Conservation (phyloP, 768 basidiomycete genomes). For the Mycena olivaceomarginata region DNA sequence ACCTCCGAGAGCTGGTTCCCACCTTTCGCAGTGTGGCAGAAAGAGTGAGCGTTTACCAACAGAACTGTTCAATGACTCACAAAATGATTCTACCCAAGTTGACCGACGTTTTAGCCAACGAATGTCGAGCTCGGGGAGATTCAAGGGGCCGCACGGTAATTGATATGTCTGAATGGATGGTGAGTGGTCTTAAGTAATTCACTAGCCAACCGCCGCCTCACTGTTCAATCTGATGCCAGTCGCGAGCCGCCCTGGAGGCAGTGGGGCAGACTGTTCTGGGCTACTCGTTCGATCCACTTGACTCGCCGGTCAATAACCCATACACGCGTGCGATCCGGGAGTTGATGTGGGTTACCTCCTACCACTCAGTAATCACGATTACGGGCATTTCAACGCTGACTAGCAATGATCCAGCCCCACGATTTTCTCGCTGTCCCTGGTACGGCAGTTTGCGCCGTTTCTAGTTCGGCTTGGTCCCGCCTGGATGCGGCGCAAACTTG, state of each 20-base stretch:
- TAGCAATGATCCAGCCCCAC: conserved; percentile 59
- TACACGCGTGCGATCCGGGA: conserved; percentile 68
- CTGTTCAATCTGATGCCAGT: conserved; percentile 28
- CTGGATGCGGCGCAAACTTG: conserved; percentile 63
- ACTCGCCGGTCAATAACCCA: conserved; percentile 62
- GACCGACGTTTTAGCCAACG: conserved; percentile 52
- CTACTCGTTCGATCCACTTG: conserved; percentile 68
- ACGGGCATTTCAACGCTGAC: background rate
- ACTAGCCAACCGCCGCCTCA: background rate
- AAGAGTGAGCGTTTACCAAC: conserved; percentile 55
- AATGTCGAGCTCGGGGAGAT: conserved; percentile 37
- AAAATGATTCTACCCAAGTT: conserved; percentile 48
- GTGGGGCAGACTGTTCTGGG: conserved; percentile 66
- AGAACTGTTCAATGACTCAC: background rate
- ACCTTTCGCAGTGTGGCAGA: conserved; percentile 66
- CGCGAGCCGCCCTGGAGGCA: conserved; percentile 64
- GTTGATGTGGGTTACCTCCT: conserved; percentile 59
- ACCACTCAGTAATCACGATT: background rate
- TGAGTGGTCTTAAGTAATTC: background rate
- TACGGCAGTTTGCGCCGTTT: conserved; percentile 68
- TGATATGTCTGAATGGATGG: conserved; percentile 68
- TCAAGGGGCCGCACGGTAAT: conserved; percentile 49
- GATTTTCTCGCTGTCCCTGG: conserved; percentile 64
- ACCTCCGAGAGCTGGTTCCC: conserved; percentile 66
- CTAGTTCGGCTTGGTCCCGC: conserved; percentile 64